Base-by-base conservation (phyloP, 176 grass and related monocot genomes). In the Dactylis glomerata region DNA sequence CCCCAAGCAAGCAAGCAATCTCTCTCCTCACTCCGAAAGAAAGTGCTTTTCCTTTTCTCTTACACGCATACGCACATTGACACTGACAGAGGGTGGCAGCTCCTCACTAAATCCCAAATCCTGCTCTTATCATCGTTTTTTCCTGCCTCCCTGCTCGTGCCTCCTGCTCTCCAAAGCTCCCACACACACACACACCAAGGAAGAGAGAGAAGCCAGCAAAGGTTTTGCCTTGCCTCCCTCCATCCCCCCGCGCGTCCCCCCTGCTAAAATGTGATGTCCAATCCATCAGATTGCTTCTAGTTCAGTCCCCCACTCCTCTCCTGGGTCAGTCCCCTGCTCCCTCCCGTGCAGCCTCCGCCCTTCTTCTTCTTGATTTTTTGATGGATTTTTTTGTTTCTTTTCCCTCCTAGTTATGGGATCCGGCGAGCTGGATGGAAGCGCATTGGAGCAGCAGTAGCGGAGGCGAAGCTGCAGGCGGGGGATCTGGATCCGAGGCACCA, bases 401-500 rank as follows among this genome's bases (percentile, higher is more conserved):
- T 31, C 59, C 69, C 3, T 76, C 17, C 45, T 79, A 88, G 91
- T 87, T 88, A 98, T 95, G 93, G 96, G 88, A 90, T 87, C 84
- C 81, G 87, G 81, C 56, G 81, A 87, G 81, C 85, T 98, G 93
- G 83, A 95, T 95, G 96, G 96, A 85, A 62, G 83, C 79, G 65
- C 82, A 83, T 70, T 84, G 72, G 33, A 73, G 80, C 41, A 87
- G 85, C 81, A 88, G 70, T 67, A 86, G 77, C 49, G 58, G 82
- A 26, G 84, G 56, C 20, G 44, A 79, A 77, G 72, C 70, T 31
- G 44, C 52, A 85, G 91, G 33, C 77, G 84, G 84, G 87, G 87
- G 91, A 96, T 96, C 96, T 98, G 96, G 96, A 98, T 98, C 93
- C 93, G 89, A 92, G 84, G 87, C 89, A 86, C 38, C 85, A 88